Evolutionary conservation across 306 rosid species (phyloP).

Genomic region (Argentina anserina): DNA sequence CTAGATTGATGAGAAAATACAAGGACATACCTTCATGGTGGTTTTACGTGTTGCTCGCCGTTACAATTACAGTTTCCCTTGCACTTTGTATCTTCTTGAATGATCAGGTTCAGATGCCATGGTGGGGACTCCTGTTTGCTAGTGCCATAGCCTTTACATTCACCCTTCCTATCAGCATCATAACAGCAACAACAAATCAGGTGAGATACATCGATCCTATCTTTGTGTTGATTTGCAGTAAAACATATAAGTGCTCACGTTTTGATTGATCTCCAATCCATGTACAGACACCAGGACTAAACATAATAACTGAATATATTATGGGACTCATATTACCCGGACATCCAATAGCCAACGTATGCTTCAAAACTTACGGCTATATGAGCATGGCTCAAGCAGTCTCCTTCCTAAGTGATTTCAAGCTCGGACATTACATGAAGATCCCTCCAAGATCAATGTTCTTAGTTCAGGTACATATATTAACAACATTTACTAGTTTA

Average conservation of each 20-base stretch:
- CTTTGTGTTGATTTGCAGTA: background rate
- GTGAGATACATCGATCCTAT: slow-evolving; percentile 19
- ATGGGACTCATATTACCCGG: slow-evolving; percentile 75
- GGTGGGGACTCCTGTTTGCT: slow-evolving; percentile 88
- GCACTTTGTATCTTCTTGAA: slow-evolving; percentile 61
- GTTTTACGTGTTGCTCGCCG: slow-evolving; percentile 53
- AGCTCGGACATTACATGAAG: slow-evolving; percentile 92
- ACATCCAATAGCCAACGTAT: slow-evolving; percentile 82
- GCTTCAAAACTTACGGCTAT: slow-evolving; percentile 83
- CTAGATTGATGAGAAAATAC: slow-evolving; percentile 71
- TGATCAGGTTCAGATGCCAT: slow-evolving; percentile 78
- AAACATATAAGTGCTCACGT: background rate
- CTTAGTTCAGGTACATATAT: slow-evolving; percentile 58
- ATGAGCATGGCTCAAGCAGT: slow-evolving; percentile 83
- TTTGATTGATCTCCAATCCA: background rate
- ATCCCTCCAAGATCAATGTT: slow-evolving; percentile 91
- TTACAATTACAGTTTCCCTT: slow-evolving; percentile 54
- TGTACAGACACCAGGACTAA: slow-evolving; percentile 68
- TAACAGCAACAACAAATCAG: slow-evolving; percentile 93
- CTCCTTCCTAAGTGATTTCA: slow-evolving; percentile 79
- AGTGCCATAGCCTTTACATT: slow-evolving; percentile 54
- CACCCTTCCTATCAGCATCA: slow-evolving; percentile 85
- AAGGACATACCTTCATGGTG: slow-evolving; percentile 86
- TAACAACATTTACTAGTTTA: background rate
- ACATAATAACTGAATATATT: slow-evolving; percentile 72